Conservation (phyloP, 331 rosid genomes). For the Malus hybrid region DNA sequence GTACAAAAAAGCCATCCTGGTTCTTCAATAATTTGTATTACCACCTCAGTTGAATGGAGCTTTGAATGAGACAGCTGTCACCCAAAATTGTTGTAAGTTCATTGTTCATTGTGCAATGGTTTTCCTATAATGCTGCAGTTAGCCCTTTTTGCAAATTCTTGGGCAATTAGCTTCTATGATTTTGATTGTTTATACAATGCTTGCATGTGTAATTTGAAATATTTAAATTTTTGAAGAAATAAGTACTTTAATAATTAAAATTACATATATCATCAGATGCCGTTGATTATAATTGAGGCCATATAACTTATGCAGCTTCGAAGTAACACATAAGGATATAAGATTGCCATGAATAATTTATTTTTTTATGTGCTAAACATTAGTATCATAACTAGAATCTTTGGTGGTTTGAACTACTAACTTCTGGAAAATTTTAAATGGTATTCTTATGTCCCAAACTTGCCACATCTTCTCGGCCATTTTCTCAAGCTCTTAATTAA, state of each 20-base stretch:
- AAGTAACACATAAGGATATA: background rate
- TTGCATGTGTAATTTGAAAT: slow-evolving; percentile 12
- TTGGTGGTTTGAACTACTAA: background rate
- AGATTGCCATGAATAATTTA: background rate
- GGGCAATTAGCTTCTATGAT: background rate
- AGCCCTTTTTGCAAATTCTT: background rate
- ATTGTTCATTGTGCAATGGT: slow-evolving; percentile 19
- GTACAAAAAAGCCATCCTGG: slow-evolving; percentile 8
- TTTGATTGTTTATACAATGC: slow-evolving; percentile 14
- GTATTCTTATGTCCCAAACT: background rate
- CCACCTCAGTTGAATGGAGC: slow-evolving; percentile 30
- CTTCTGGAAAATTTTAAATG: background rate
- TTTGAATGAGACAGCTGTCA: slow-evolving; percentile 19
- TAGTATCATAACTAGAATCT: background rate
- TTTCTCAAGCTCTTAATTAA: background rate
- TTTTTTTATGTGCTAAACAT: background rate
- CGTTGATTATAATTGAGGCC: background rate
- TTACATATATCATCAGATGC: background rate
- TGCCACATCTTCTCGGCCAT: background rate
- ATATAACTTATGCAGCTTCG: background rate
- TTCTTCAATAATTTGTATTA: slow-evolving; percentile 27
- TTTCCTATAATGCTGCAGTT: slow-evolving; percentile 1
- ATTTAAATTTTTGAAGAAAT: background rate
- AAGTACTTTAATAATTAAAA: background rate
- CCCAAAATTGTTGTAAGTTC: slow-evolving; percentile 25